Percentiles rank a stretch among this genome's conserved stretches.
phyloP scores from a whole-genome alignment of 768 basidiomycete species.

The Austroboletus eburneus region DNA sequence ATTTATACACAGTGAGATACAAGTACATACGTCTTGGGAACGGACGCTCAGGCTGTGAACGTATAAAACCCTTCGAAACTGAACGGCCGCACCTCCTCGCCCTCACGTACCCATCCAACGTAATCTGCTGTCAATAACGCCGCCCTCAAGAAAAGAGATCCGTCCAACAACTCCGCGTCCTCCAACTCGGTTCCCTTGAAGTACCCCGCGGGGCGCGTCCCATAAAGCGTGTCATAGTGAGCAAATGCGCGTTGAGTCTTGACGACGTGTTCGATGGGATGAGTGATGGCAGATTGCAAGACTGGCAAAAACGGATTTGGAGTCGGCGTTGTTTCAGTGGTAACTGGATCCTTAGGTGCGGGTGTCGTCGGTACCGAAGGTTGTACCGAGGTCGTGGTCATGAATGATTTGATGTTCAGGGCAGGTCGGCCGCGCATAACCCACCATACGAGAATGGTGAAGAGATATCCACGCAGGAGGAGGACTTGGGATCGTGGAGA shows the following conservation, averaged over 20 bases:
- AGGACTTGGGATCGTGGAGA: conserved; percentile 16
- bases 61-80: conserved; percentile 25
- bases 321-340: conserved; percentile 11
- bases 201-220: conserved; percentile 23
- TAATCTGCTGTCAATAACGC: conserved; percentile 30
- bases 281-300: conserved; percentile 34
- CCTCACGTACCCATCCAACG: conserved; percentile 40
- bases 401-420: conserved; percentile 30
- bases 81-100: conserved; percentile 24
- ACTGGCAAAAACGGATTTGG: conserved; percentile 40
- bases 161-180: conserved; percentile 32
- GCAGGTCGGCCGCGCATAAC: conserved; percentile 27
- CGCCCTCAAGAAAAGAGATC: conserved; percentile 32
- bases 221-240: conserved; percentile 32
- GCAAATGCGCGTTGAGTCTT: conserved; percentile 35
- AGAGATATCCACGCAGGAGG: conserved; percentile 30
- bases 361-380: conserved; percentile 7
- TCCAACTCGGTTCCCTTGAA: conserved; percentile 28
- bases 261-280: conserved; percentile 32
- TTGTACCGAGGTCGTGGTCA: conserved; percentile 22
- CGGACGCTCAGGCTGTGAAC: no score
- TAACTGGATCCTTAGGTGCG: not conserved
- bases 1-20: no score
- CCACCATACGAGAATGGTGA: conserved; percentile 25
- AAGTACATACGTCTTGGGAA: no score